Conservation (phyloP, 441 rosid genomes). For the Pelargonium myrrhifolium region DNA sequence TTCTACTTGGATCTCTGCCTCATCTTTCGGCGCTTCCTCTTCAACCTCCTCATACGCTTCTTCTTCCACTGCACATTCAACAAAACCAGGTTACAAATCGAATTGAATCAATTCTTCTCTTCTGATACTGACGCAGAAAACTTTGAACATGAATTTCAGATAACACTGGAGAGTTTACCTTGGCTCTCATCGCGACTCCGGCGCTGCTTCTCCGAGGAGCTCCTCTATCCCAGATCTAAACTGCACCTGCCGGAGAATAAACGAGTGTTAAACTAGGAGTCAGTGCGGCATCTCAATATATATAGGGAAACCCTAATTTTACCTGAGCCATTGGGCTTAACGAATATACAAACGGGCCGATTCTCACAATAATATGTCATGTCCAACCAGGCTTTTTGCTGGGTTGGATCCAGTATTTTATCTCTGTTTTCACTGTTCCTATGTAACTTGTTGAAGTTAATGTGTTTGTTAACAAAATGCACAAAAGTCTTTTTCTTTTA, state of each 20-base stretch:
- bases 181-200: conserved; percentile 33
- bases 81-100: not conserved
- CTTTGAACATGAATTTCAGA: not conserved
- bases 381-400: not conserved
- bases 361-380: not conserved
- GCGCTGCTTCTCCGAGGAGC: not conserved
- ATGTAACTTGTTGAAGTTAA: too few species aligned
- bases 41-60: conserved; percentile 44
- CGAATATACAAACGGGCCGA: not conserved
- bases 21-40: conserved; percentile 43
- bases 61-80: conserved; percentile 30
- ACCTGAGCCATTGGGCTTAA: not conserved
- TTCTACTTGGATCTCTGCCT: conserved; percentile 36
- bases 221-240: not conserved
- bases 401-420: not conserved
- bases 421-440: not conserved
- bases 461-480: too few species aligned
- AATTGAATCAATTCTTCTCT: not conserved
- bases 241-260: not conserved
- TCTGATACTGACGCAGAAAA: not conserved
- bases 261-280: not conserved
- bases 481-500: too few species aligned
- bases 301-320: conserved; percentile 2
- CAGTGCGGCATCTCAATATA: not conserved
- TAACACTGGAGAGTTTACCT: conserved; percentile 19